Base-by-base conservation (phyloP, 1,284 basidiomycete genomes). In the Sanghuangporus weigelae region DNA sequence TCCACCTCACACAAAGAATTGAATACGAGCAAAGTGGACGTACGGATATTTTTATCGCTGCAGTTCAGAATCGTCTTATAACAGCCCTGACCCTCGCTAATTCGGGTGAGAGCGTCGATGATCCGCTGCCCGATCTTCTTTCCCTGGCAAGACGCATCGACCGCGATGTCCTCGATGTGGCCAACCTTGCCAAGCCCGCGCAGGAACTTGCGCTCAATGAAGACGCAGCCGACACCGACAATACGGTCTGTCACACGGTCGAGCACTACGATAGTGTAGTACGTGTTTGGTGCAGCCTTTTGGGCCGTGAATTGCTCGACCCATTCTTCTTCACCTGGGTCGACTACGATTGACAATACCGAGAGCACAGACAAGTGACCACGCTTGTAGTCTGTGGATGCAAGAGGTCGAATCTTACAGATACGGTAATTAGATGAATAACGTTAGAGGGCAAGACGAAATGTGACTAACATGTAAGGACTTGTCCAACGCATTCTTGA, bases 1-100 rank as follows among this genome's bases (percentile, higher is more conserved):
- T 36, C 3, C 64, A 35, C 12, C 57, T 31, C 65, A 35, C 16
- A 54, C 40, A 10, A 49, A n/a, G 3, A 49, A 23, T 58, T n/a
- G 8, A 51, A 19, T 7, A n/a, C 11, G n/a, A 42, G 40, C 12
- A 36, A 39, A 49, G 16, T 51, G 23, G 38, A 48, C 86, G 76
- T 74, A 97, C 95, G 88, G 68, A 95, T 90, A 71, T 98, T 99
- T 59, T 84, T 81, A 67, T 93, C 87, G 72, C 85, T 94, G 76
- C 96, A 99, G 75, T 99, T 97, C 70, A 99, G 77, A 68, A 99
- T 98, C 21, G 94, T 95, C 86, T 99, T 98, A 79, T 98, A 98
- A 76, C 92, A 87, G 35, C 95, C 89, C 66, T 79, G 77, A 67
- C 75, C 79, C 81, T 94, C 86, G 69, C 90, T 89, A 73, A 96